Evolutionary conservation across 2,329 filamentous ascomycete genomes (phyloP), one percentile per base, ranked within the genome.

Genomic region (Penicillium sp.): DNA sequence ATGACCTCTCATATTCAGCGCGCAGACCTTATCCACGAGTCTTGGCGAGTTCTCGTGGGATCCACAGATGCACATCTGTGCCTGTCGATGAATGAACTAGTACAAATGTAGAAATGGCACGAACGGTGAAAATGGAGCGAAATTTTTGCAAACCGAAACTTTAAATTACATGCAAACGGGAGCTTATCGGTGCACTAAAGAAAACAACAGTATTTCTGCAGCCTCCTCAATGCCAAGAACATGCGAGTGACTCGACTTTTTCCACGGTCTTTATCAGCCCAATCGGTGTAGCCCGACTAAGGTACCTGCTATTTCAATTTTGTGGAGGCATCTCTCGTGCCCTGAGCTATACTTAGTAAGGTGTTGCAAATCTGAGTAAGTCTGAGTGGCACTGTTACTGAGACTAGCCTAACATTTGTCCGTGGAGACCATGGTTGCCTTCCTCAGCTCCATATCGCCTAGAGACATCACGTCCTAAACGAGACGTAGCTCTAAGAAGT

Each of bases 261-360:
- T 35, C 23, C 43, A 47, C 37, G 41, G n/a, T 50, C 52, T 48
- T 44, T 47, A 49, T 54, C 47, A 46, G 35, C 37, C 49, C 46
- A 47, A 47, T 54, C 33, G 38, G 24, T 23, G 25, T 8, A 20
- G 5, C 33, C 23, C 27, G 15, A 13, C 18, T 33, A n/a, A 18
- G 28, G 8, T 23, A 31, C 2, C 35, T 29, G 28, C 25, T 8
- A 35, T 35, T 7, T 9, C 15, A 35, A 15, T 7, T 29, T 20
- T 20, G 15, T 18, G 15, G 15, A 20, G 32, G 32, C 32, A 18
- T 18, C 15, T 35, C 32, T 20, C 10, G n/a, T 29, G 6, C 32
- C 20, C 1, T 3, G 15, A 35, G 15, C 32, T 35, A 35, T 35
- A 20, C 32, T 35, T 35, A 15, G 32, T 28, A 18, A 24, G 37